Base-by-base conservation (phyloP, 202 grass and related monocot species). In the Miscanthus sacchariflorus region DNA sequence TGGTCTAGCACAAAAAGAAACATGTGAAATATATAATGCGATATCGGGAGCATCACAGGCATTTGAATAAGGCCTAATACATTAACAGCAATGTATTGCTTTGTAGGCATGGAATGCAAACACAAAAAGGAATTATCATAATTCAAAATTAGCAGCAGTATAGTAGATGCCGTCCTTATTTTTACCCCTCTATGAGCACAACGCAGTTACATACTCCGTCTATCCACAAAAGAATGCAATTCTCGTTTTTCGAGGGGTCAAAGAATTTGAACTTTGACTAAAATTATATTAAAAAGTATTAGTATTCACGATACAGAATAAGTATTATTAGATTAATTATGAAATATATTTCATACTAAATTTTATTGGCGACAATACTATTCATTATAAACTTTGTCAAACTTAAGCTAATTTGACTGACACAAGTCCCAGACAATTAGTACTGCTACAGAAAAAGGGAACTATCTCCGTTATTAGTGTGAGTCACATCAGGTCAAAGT, bases 401-500 rank as follows among this genome's bases (percentile, higher is more conserved):
- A 15, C 49, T 52, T 17, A 52, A 52, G 2, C 49, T 6, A 52
- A 5, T 52, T 52, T 52, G 3, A 50, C 1, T 35, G 33, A 2
- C 35, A 36, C 35, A 4, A 3, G 43, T 44, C 12, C 11, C 18
- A 77, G 9, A 36, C 10, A 70, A 43, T 11, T 70, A 66, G 59
- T 66, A 9, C 13, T 50, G 5, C 4, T 12, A 67, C 8, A 61
- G 21, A 15, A 45, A 68, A 68, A 12, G 5, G 40, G 9, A 33
- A 68, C 61, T 67, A 66, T 50, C 28, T 2, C 25, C 18, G 35
- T 48, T 14, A 33, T 70, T 70, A 81, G 23, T 48, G 43, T 15
- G 43, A 70, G 18, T 69, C 48, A 69, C 4, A 50, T 70, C 64
- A 68, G 45, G 44, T 75, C 24, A 75, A 52, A 76, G 25, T 50